Evolutionary conservation across 495 filamentous ascomycete genomes (phyloP), one percentile per base, ranked within the genome.

Genomic region (Penicillium lagena): DNA sequence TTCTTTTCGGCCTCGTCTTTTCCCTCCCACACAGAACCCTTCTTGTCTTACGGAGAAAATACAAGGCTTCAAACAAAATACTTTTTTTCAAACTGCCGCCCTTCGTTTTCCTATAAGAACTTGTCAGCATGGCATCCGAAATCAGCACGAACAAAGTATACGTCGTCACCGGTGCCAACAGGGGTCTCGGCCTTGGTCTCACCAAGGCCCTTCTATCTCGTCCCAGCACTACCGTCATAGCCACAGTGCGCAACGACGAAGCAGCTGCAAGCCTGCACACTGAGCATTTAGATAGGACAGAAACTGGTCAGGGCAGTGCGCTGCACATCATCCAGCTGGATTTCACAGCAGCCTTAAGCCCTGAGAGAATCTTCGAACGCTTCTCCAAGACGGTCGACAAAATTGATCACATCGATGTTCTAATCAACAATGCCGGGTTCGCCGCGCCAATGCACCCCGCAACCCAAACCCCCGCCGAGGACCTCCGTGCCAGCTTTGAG

Each of bases 401-500:
- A 12, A 56, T 79, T 51, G 35, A 15, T 13, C 34, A 52, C 8
- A 39, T 79, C 13, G 71, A 79, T 59, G 52, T 73, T 14, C 66
- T 79, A 12, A 62, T 81, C 39, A 68, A 72, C 44, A 79, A 79
- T 45, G 75, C 76, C 1, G 76, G 68, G 10, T 37, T 53, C 12
- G 36, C 43, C n/a, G 44, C 42, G 33, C 43, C 48, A 13, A 39
- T 60, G 40, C 40, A 49, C 29, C 43, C 49, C 9, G 40, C 57
- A 2, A 48, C 51, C 15, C 42, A 37, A 3, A 51, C 49, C n/a
- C 31, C 44, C 6, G 49, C 59, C 8, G 49, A 48, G 9, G 54
- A 57, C 4, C 31, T 72, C 3, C 60, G 50, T 29, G 31, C 57
- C 12, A 51, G 63, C 41, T 50, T 73, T 37, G 53, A 63, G 11